phyloP scores from a whole-genome alignment of 805 yeast genomes.

The Monosporozyma yasuniensis region DNA sequence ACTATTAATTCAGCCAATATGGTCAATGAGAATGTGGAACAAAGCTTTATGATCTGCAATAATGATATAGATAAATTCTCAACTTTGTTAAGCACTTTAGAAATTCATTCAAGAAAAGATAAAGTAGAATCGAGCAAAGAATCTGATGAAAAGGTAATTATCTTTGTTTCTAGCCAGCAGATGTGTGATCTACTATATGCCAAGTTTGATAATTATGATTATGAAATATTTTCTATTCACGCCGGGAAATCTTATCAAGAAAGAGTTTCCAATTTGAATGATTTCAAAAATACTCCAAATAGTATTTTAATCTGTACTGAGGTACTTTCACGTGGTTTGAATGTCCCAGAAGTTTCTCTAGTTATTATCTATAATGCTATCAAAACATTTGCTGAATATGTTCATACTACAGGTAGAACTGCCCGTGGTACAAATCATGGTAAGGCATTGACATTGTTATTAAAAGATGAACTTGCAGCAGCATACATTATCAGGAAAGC shows the following conservation, averaged over 20 bases:
- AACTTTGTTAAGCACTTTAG: slow-evolving; percentile 47
- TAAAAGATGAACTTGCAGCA: slow-evolving; percentile 53
- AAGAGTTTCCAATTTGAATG: slow-evolving; percentile 62
- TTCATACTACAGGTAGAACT: slow-evolving; percentile 92
- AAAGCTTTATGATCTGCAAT: slow-evolving; percentile 53
- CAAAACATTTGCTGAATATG: slow-evolving; percentile 87
- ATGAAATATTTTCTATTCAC: slow-evolving; percentile 63
- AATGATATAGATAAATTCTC: slow-evolving; percentile 48
- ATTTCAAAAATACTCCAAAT: slow-evolving; percentile 54
- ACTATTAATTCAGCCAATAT: slow-evolving; percentile 71
- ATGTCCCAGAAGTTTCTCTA: slow-evolving; percentile 74
- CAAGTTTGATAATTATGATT: slow-evolving; percentile 38
- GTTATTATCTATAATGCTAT: slow-evolving; percentile 82
- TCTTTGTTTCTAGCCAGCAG: slow-evolving; percentile 86
- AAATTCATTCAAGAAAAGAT: slow-evolving; percentile 23
- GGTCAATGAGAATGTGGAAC: slow-evolving; percentile 74
- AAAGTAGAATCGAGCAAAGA: slow-evolving; percentile 3
- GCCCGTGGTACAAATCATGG: slow-evolving; percentile 87
- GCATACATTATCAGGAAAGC: slow-evolving; percentile 47
- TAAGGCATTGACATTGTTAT: slow-evolving; percentile 62
- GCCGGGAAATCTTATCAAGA: slow-evolving; percentile 89
- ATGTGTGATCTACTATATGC: slow-evolving; percentile 64
- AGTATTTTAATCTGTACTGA: slow-evolving; percentile 79
- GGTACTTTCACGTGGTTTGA: slow-evolving; percentile 89
- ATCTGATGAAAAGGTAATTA: slow-evolving; percentile 45